These are phyloP conservation scores for Rubus idaeus DNA, from an alignment of 306 rosid genomes.

Conservation along the genomic window DNA sequence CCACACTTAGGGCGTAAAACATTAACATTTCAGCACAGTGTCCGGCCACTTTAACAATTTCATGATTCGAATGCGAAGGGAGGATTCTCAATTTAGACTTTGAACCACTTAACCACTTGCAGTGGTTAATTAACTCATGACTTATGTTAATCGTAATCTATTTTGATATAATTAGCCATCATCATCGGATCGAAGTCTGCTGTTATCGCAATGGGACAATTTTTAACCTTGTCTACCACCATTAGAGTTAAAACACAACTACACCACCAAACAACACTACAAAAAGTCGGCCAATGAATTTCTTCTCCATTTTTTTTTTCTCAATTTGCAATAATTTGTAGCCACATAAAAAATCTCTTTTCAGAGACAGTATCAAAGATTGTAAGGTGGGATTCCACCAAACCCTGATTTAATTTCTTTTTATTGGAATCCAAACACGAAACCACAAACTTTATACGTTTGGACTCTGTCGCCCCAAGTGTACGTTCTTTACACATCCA, in stretches of 20 bases:
- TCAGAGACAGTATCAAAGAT: conserved; percentile 7
- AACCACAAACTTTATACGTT: conserved; percentile 60
- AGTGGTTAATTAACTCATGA: too few species aligned
- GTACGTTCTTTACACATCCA: conserved; percentile 14
- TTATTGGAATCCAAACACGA: conserved; percentile 72
- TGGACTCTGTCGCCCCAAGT: conserved; percentile 36
- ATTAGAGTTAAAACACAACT: background rate
- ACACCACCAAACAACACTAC: conserved; percentile 5
- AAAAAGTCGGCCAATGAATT: background rate
- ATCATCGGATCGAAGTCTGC: background rate
- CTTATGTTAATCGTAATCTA: background rate
- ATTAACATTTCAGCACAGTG: too few species aligned
- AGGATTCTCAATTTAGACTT: too few species aligned
- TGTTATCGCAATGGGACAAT: background rate
- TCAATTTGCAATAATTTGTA: conserved; percentile 13
- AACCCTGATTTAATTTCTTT: conserved; percentile 14
- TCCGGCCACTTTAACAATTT: too few species aligned
- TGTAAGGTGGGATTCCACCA: conserved; percentile 61
- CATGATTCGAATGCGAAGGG: too few species aligned
- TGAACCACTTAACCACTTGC: too few species aligned
- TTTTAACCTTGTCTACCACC: background rate
- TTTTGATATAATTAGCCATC: background rate
- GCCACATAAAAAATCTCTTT: conserved; percentile 6
- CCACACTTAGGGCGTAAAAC: too few species aligned
- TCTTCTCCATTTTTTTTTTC: background rate